A percentile compares a stretch with the other conserved stretches of the same genome.
Conservation (phyloP, 2,329 filamentous ascomycete genomes). For the Massarina eburnea region DNA sequence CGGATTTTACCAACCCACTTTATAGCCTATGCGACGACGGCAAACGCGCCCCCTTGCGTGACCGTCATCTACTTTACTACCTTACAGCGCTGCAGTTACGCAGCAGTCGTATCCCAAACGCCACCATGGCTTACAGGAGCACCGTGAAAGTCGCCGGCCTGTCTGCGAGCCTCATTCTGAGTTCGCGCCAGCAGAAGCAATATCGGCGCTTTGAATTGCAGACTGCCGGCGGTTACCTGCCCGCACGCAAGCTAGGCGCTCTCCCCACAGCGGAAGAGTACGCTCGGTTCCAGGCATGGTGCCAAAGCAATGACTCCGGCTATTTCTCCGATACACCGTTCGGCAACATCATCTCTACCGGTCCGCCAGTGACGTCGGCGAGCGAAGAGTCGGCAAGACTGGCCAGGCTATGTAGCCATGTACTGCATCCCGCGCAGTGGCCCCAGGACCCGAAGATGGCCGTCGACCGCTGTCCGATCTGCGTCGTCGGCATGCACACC, state of each 20-base stretch:
- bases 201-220: conserved; percentile 31
- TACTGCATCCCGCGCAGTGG: conserved; percentile 20
- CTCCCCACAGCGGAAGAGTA: conserved; percentile 31
- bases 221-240: conserved; percentile 15
- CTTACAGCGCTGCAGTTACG: neutral
- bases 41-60: neutral
- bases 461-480: conserved; percentile 29
- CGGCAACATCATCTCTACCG: neutral
- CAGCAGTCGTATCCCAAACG: neutral
- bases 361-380: neutral
- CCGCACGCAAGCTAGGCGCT: conserved; percentile 18
- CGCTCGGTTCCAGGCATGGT: conserved; percentile 33
- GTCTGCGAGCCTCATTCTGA: conserved; percentile 24
- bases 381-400: neutral
- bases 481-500: conserved; percentile 27
- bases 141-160: neutral
- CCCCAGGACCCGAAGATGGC: conserved; percentile 3
- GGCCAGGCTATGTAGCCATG: conserved; percentile 10
- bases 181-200: conserved; percentile 27
- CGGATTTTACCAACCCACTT: neutral
- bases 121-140: neutral
- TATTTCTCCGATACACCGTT: conserved; percentile 32
- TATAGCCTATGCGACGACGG: neutral
- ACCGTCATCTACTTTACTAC: neutral
- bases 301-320: conserved; percentile 31